Conservation (phyloP, 371 early-diverging fungal genomes). For the Neoconidiobolus thromboides region DNA sequence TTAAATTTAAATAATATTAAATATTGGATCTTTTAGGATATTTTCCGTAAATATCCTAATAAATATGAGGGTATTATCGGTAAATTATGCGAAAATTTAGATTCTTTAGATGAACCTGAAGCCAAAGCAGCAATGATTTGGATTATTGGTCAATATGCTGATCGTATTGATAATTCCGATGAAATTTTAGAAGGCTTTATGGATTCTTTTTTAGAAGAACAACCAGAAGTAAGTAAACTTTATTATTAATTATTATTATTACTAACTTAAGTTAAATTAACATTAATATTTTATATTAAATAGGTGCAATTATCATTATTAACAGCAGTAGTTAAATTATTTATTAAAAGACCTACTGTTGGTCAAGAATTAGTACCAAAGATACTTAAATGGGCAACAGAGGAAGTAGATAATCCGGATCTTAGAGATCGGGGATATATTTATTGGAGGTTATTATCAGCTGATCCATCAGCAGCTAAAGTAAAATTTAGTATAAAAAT, state of each 20-base stretch:
- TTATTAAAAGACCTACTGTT: conserved; percentile 72
- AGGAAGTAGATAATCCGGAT: conserved; percentile 87
- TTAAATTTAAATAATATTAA: neutral
- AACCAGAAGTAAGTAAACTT: conserved; percentile 28
- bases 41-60: conserved; percentile 84
- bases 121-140: conserved; percentile 86
- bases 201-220: conserved; percentile 52
- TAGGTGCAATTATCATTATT: conserved; percentile 82
- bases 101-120: conserved; percentile 76
- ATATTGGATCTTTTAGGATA: conserved; percentile 31
- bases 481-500: conserved; percentile 11
- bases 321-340: conserved; percentile 87
- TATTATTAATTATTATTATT: neutral
- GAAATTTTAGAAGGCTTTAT: conserved; percentile 58
- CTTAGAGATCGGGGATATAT: conserved; percentile 93
- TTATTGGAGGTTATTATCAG: conserved; percentile 90
- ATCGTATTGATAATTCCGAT: conserved; percentile 68
- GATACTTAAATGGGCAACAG: conserved; percentile 81
- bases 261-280: neutral
- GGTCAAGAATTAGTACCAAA: conserved; percentile 79
- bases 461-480: conserved; percentile 62
- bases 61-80: conserved; percentile 73
- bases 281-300: no score
- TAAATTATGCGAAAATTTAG: conserved; percentile 73
- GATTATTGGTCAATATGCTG: conserved; percentile 94